Conservation (phyloP, 108 stramenopile species). For the Nitzschia sp. region DNA sequence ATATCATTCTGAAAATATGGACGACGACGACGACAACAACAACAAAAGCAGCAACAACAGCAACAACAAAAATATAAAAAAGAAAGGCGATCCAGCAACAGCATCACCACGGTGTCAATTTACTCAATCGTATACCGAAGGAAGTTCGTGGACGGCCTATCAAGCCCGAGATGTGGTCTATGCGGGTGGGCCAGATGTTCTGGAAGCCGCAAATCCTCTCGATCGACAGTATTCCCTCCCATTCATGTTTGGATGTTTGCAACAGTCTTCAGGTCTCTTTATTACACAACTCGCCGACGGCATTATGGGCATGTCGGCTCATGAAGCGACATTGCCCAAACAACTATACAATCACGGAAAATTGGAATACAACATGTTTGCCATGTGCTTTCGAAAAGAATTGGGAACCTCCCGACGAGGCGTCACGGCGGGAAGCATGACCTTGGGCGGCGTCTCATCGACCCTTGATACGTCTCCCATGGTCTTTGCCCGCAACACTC, state of each 20-base stretch:
- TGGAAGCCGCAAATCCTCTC: conserved; percentile 42
- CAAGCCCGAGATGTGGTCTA: conserved; percentile 52
- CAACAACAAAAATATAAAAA: not conserved
- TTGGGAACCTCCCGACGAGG: conserved; percentile 52
- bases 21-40: too few relatives aligned
- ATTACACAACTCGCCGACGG: conserved; percentile 90
- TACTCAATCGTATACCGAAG: conserved; percentile 63
- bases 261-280: conserved; percentile 30
- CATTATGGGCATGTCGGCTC: conserved; percentile 92
- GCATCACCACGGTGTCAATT: conserved; percentile 30
- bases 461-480: conserved; percentile 81
- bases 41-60: not conserved
- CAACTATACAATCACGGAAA: conserved; percentile 71
- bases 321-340: conserved; percentile 79
- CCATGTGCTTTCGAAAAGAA: conserved; percentile 86
- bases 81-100: too few relatives aligned
- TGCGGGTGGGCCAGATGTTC: conserved; percentile 43
- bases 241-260: conserved; percentile 91
- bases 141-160: conserved; percentile 52
- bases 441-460: conserved; percentile 82
- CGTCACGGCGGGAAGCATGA: conserved; percentile 70
- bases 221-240: conserved; percentile 35
- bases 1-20: too few relatives aligned
- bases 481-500: conserved; percentile 80
- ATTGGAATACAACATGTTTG: conserved; percentile 77